These are phyloP conservation scores for Chenopodium quinoa DNA, from an alignment of 148 eudicot genomes.

Conservation along the genomic window DNA sequence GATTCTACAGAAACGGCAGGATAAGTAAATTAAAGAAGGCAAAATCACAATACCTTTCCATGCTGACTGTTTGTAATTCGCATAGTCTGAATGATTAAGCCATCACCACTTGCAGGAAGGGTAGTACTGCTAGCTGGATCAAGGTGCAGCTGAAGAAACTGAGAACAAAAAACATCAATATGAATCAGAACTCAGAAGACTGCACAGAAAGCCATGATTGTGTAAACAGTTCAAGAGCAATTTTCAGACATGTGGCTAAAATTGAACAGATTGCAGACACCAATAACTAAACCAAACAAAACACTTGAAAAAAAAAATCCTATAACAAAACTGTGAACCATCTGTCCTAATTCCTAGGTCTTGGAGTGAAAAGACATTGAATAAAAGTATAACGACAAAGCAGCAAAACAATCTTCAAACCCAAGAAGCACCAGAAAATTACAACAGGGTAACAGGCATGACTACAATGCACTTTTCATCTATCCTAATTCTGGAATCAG, in stretches of 20 bases:
- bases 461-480: no score
- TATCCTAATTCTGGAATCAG: no score
- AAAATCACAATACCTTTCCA: constrained; percentile 67
- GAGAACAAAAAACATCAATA: constrained; percentile 27
- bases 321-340: background rate
- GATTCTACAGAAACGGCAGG: background rate
- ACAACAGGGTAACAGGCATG: no score
- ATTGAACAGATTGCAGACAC: background rate
- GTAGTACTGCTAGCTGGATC: constrained; percentile 86
- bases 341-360: background rate
- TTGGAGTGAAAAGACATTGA: background rate
- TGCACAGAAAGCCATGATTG: constrained; percentile 5
- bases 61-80: constrained; percentile 86
- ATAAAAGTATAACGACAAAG: no score
- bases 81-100: constrained; percentile 69
- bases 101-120: constrained; percentile 67
- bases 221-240: background rate
- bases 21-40: background rate
- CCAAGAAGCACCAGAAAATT: no score
- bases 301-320: background rate
- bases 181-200: constrained; percentile 20
- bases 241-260: background rate
- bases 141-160: constrained; percentile 93
- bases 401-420: no score
- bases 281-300: background rate